Evolutionary conservation across 441 rosid species (phyloP).

Genomic region (Gossypium trilobum): DNA sequence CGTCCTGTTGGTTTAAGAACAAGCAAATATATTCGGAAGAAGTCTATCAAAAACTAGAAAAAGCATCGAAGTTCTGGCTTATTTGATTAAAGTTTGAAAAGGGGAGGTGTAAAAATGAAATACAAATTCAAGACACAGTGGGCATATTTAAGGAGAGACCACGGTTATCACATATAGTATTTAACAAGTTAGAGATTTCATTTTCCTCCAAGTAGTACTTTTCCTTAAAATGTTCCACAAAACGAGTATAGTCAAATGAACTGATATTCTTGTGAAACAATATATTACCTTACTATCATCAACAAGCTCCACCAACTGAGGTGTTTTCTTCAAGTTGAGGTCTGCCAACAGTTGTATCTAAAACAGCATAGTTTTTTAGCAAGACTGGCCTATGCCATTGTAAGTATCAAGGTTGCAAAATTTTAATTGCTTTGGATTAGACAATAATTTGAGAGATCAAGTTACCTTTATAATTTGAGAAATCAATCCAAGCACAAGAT

Average conservation of each 20-base stretch:
- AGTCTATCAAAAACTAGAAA: not conserved
- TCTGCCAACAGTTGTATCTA: constrained; percentile 96
- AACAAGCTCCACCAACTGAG: constrained; percentile 78
- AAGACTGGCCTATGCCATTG: constrained; percentile 17
- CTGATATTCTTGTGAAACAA: not conserved
- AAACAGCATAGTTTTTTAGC: constrained; percentile 14
- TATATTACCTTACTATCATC: constrained; percentile 61
- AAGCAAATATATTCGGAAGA: constrained; percentile 21
- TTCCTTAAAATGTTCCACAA: not conserved
- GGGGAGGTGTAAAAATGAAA: not conserved
- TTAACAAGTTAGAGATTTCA: not conserved
- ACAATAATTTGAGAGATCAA: constrained; percentile 1
- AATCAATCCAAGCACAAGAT: constrained; percentile 88
- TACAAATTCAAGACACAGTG: not conserved
- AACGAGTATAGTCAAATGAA: not conserved
- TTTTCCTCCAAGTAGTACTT: not conserved
- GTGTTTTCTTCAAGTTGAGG: constrained; percentile 90
- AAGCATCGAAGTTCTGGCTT: not conserved
- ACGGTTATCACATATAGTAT: not conserved
- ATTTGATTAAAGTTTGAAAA: not conserved
- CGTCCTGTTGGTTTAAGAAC: constrained; percentile 50
- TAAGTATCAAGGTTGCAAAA: not conserved
- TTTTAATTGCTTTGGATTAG: not conserved
- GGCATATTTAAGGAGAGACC: not conserved
- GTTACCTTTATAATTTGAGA: constrained; percentile 91